Base-by-base conservation (phyloP, 129 eudicot species). In the Cynara cardunculus region DNA sequence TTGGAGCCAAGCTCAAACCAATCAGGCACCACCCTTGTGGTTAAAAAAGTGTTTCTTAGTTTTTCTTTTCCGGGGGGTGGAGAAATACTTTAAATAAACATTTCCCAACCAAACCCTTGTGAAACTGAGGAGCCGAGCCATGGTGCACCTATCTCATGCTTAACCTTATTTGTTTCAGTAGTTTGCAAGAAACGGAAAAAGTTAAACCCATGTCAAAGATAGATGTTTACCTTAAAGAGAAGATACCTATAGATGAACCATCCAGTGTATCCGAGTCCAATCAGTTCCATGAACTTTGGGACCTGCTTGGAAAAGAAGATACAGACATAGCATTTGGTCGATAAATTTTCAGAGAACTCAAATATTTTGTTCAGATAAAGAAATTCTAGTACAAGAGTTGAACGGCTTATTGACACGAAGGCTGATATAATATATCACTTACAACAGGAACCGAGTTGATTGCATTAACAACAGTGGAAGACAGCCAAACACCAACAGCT, bases 161-260 rank as follows among this genome's bases (percentile, higher is more conserved):
- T 39, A 39, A 13, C 11, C n/a, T 39, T 39, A 41, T 74, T 7
- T 25, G 3, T 24, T 49, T 18, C 7, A 3, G 41, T 41, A 30
- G 76, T 80, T 80, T 18, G 67, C 46, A 24, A 24, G 35, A 74
- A 46, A 75, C n/a, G 10, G 26, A 53, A 11, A 14, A 72, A 1
- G 7, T 1, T 12, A 28, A 65, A 46, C 53, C 26, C 26, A 14
- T 14, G 66, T 65, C n/a, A 81, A 68, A 74, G 21, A 59, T 30
- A 26, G 59, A 56, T 25, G 34, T 28, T 68, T 37, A 84, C 87
- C 87, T 84, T 84, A 69, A 79, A 84, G 81, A 84, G 84, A 69
- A 84, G 87, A 80, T 84, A 84, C 12, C 84, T 84, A 74, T 79
- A 84, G 59, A 84, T 39, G 73, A 84, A 84, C 87, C 87, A 84